Evolutionary conservation across 345 rosid species (phyloP), one percentile per base, ranked within the genome.

Genomic region (Eucalyptus albens): DNA sequence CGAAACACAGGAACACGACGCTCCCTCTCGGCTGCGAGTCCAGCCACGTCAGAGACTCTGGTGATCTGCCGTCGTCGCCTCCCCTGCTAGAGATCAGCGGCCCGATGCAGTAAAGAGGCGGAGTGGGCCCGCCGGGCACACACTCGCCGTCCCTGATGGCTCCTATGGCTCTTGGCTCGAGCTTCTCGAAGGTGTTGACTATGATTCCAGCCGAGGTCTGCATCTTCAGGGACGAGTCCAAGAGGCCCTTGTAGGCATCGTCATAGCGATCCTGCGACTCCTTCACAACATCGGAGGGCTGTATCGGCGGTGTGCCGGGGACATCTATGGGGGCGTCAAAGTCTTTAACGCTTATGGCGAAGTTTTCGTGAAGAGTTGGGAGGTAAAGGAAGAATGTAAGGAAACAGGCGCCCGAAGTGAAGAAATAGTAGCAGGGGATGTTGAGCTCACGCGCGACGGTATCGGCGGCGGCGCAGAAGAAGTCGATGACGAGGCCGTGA

Each of bases 1-100:
- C 97, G 62, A 95, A 96, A 90, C 96, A 94, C 4, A 96, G 88
- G 86, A 93, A 95, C 50, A 95, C 94, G 5, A 95, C 95, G 69
- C 93, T 94, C 55, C 86, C 87, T n/a, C 89, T 90, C 13, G 96
- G 96, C 87, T 96, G 96, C 29, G 89, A 62, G 86, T 95, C 93
- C 1, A 95, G 92, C 97, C 96, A 95, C 6, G 49, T 86, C 21
- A 95, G 33, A 88, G 94, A 92, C 37, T 90, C 94, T 1, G 59
- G 91, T 29, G 12, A 11, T 10, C 62, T 86, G 29, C 31, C 88
- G 50, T 49, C 72, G 13, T 51, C 85, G 29, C 62, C 87, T 40
- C 89, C 86, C 65, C 15, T 59, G 19, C 45, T 26, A 16, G 87
- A 89, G 31, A 94, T 91, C 89, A 96, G 67, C 11, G 96, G 97